phyloP scores from a whole-genome alignment of 805 yeast species.

The Spathaspora arborariae region DNA sequence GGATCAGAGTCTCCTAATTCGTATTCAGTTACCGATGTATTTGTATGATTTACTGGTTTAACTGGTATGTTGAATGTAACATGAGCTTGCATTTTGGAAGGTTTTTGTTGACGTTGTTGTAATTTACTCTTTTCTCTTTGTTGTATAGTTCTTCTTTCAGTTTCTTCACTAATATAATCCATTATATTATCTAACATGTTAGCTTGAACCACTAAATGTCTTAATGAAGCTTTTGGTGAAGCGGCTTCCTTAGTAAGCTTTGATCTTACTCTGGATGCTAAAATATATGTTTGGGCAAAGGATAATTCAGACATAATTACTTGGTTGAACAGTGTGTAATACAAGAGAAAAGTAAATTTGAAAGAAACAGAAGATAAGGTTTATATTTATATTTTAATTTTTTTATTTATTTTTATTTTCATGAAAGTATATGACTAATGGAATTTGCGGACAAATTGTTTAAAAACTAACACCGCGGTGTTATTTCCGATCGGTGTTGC shows the following conservation, averaged over 20 bases:
- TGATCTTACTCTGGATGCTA: constrained; percentile 62
- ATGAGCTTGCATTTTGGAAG: constrained; percentile 5
- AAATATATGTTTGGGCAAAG: constrained; percentile 52
- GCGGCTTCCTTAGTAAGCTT: constrained; percentile 63
- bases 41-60: neutral
- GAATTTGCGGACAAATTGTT: neutral
- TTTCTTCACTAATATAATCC: constrained; percentile 41
- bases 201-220: constrained; percentile 65
- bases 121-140: constrained; percentile 9
- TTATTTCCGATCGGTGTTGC: constrained; percentile 1
- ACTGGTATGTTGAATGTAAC: constrained; percentile 12
- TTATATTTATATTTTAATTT: neutral
- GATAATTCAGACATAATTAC: constrained; percentile 16
- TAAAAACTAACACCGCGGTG: neutral
- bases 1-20: constrained; percentile 34
- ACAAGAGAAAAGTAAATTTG: neutral
- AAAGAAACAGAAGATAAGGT: neutral
- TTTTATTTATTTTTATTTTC: neutral
- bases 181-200: constrained; percentile 64
- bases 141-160: constrained; percentile 20
- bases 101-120: constrained; percentile 2
- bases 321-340: no score
- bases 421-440: neutral
- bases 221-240: constrained; percentile 51
- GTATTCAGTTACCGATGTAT: constrained; percentile 34